Conservation (phyloP, 169 alveolate species). For the Amoebophrya sp. region DNA sequence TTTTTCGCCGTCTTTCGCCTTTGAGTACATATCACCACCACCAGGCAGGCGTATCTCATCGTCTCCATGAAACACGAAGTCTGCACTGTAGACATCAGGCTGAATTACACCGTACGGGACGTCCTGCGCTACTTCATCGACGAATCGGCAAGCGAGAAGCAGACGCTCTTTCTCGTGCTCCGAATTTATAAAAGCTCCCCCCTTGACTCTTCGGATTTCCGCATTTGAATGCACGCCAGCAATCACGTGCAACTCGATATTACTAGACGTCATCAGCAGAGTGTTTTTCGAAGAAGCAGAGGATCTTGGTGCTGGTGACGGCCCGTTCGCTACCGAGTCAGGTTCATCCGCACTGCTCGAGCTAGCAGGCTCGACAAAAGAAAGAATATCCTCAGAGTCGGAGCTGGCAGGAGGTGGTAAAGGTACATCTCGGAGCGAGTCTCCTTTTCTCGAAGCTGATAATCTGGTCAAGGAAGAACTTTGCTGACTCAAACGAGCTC, state of each 20-base stretch:
- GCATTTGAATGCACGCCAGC: neutral
- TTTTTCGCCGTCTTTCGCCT: neutral
- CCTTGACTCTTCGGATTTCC: conserved; percentile 22
- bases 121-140: neutral
- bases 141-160: neutral
- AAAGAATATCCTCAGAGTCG: no score
- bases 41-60: neutral
- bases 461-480: no score
- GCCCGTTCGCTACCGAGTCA: neutral
- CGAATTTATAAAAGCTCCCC: neutral
- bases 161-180: neutral
- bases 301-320: neutral
- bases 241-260: neutral
- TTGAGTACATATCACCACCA: neutral
- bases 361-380: no score
- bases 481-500: no score
- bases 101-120: neutral
- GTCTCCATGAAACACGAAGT: neutral
- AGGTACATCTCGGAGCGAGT: no score
- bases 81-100: neutral
- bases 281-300: neutral
- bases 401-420: no score
- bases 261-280: neutral
- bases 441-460: no score
- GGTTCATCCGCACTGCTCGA: no score